These are phyloP conservation scores for Zopfochytrium polystomum DNA, from an alignment of 371 early-diverging fungal species.

Conservation along the genomic window DNA sequence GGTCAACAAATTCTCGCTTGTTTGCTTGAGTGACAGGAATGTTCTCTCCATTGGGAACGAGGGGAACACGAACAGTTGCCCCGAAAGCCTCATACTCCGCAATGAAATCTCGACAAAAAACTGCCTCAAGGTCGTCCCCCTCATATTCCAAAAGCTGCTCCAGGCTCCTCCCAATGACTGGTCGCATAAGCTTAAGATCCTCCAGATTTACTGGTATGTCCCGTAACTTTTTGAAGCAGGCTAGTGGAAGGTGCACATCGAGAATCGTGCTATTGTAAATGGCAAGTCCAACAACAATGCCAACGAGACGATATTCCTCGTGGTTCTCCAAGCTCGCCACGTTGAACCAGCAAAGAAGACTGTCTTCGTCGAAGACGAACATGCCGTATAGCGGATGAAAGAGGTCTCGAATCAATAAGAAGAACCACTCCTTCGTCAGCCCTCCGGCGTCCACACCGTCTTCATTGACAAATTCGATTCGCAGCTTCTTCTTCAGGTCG, in stretches of 20 bases:
- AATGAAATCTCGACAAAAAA: constrained; percentile 67
- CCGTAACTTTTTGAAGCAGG: constrained; percentile 93
- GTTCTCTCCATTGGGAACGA: constrained; percentile 68
- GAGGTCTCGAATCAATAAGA: constrained; percentile 82
- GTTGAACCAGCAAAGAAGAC: constrained; percentile 82
- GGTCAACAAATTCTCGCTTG: constrained; percentile 72
- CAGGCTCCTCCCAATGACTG: constrained; percentile 62
- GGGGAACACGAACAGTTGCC: constrained; percentile 58
- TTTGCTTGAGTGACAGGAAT: constrained; percentile 74
- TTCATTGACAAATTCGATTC: constrained; percentile 50
- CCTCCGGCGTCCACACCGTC: constrained; percentile 90
- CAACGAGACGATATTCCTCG: constrained; percentile 83
- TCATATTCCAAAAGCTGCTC: constrained; percentile 56
- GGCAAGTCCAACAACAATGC: constrained; percentile 86
- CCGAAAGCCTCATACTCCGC: constrained; percentile 78
- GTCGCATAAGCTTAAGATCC: constrained; percentile 51
- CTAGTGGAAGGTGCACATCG: constrained; percentile 85
- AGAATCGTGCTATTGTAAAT: constrained; percentile 91
- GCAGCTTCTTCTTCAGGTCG: constrained; percentile 49
- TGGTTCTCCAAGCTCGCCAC: constrained; percentile 60
- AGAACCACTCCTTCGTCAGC: constrained; percentile 95
- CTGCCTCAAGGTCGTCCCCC: constrained; percentile 53
- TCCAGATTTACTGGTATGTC: constrained; percentile 59
- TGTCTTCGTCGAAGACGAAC: constrained; percentile 80
- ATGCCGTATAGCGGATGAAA: constrained; percentile 92